These are phyloP conservation scores for Hypoxylon sp. DNA, from an alignment of 2,329 filamentous ascomycete genomes.

Conservation along the genomic window DNA sequence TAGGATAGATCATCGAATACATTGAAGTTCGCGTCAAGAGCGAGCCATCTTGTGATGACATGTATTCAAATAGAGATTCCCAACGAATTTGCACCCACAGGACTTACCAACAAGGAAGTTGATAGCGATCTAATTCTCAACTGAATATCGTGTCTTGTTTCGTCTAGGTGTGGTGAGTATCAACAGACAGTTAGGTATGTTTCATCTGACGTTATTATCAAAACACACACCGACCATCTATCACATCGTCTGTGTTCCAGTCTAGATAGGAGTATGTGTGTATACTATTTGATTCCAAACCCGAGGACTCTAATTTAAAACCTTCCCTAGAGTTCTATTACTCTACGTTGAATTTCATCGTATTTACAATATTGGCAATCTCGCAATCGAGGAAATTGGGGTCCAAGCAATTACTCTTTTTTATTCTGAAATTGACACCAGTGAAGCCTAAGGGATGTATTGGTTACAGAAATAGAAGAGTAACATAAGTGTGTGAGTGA, in stretches of 20 bases:
- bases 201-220: constrained; percentile 8
- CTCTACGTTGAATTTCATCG: too few relatives aligned
- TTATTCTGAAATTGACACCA: too few relatives aligned
- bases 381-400: neutral
- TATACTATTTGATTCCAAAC: too few relatives aligned
- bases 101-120: constrained; percentile 1
- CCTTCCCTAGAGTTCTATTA: too few relatives aligned
- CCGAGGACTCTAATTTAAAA: too few relatives aligned
- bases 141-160: too few relatives aligned
- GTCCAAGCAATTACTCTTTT: neutral
- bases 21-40: neutral
- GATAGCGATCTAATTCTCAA: constrained; percentile 2
- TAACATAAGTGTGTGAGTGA: neutral
- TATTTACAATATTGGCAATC: neutral
- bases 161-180: neutral
- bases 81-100: neutral
- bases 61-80: neutral
- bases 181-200: neutral
- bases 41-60: neutral
- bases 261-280: neutral
- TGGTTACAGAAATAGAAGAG: neutral
- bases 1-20: constrained; percentile 1
- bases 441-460: neutral
- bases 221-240: neutral
- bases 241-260: neutral